Percentiles rank a stretch among this genome's conserved stretches.
Evolutionary conservation across 2,329 filamentous ascomycete genomes (phyloP).

Genomic region (Ophiostoma populinum): DNA sequence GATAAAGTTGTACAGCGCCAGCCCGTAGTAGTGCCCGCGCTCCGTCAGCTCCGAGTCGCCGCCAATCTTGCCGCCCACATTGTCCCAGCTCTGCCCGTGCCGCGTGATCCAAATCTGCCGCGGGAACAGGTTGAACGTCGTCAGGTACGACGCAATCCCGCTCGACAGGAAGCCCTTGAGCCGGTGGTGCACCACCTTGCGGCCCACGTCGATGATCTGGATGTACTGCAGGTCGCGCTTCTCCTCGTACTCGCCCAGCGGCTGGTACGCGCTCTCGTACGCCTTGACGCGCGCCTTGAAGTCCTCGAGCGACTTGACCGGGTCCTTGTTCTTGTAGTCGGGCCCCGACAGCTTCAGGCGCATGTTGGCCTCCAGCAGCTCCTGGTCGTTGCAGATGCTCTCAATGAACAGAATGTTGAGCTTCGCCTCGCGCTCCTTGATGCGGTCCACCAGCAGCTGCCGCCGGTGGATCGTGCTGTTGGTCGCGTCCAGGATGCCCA

Average conservation of each 20-base stretch:
- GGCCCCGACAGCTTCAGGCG: conserved; percentile 88
- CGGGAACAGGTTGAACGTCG: conserved; percentile 91
- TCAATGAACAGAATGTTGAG: conserved; percentile 91
- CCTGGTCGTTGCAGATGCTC: conserved; percentile 74
- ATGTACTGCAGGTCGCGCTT: conserved; percentile 85
- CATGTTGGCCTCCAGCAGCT: conserved; percentile 88
- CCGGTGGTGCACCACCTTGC: conserved; percentile 82
- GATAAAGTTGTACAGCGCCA: conserved; percentile 68
- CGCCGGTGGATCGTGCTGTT: conserved; percentile 86
- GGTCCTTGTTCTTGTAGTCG: conserved; percentile 91
- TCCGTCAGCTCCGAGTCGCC: conserved; percentile 75
- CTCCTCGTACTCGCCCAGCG: conserved; percentile 82
- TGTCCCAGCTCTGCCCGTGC: conserved; percentile 82
- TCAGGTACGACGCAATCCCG: conserved; percentile 83
- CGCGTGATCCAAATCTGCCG: conserved; percentile 96
- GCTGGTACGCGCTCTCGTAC: conserved; percentile 87
- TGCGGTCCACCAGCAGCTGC: conserved; percentile 65
- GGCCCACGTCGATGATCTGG: conserved; percentile 92
- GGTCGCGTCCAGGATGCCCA: conserved; percentile 91
- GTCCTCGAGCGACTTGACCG: conserved; percentile 64
- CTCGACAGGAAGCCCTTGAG: conserved; percentile 83
- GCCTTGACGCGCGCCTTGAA: conserved; percentile 86
- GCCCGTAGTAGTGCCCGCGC: conserved; percentile 63
- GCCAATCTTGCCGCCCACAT: conserved; percentile 73
- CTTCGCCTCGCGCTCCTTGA: conserved; percentile 67